Base-by-base conservation (phyloP, 75 land plant genomes). In the Pseudotsuga menziesii region DNA sequence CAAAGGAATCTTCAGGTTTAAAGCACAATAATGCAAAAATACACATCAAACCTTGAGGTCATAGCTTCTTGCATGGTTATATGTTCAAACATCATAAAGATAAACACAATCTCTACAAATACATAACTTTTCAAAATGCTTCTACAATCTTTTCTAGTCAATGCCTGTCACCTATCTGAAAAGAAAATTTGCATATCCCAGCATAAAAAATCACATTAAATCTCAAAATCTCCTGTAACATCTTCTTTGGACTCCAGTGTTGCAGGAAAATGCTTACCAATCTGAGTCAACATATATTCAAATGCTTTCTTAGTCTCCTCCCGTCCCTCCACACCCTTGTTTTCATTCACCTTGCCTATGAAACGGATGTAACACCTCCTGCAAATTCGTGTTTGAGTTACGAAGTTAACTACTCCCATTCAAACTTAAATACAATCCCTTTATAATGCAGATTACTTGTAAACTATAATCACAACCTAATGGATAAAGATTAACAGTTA, bases 341-440 rank as follows among this genome's bases (percentile, higher is more conserved):
- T 90, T 41, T 95, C 96, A 87, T 97, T 95, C 17, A 83, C 89
- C 79, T 88, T 97, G 70, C 92, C 86, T 66, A 97, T 97, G 70
- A 95, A 97, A 72, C 91, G 90, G 23, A 97, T 89, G 77, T 97
- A 97, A 74, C 93, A 91, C n/a, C 88, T 80, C 99, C 99, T 96
- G 75, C 78, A 60, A 4, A 22, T 62, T 74, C 57, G 23, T 58
- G 39, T 39, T 29, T 22, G 13, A 61, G 27, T 61, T 61, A 32
- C 3, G 11, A 61, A 25, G 9, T 61, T 61, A 61, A 22, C 48
- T 44, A 44, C 48, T 44, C 48, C 7, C 63, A 41, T 69, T 69
- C 52, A 69, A 39, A 69, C 29, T 16, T 29, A 2, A 32, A 32
- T 15, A 32, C 14, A 64, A 29, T 15, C 39, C 60, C 69, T 3